Conservation (phyloP, 1,284 basidiomycete genomes). For the Kwoniella shivajii region DNA sequence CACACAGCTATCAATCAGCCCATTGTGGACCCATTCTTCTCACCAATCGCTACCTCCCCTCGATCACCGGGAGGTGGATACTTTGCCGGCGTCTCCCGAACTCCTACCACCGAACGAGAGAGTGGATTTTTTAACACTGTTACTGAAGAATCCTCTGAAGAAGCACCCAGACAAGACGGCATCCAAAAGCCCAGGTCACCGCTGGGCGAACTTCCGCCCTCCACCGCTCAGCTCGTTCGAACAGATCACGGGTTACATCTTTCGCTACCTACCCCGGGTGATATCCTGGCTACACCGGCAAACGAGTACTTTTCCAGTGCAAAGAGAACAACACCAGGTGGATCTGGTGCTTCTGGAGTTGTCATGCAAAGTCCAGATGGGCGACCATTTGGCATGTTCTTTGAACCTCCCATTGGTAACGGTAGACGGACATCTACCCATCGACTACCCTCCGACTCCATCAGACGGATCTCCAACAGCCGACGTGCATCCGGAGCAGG, state of each 20-base stretch:
- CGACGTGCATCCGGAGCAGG: constrained; percentile 28
- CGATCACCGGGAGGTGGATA: constrained; percentile 61
- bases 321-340: constrained; percentile 66
- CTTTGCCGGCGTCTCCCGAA: constrained; percentile 29
- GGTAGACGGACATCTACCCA: constrained; percentile 32
- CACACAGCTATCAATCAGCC: constrained; percentile 84
- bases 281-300: constrained; percentile 64
- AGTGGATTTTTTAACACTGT: constrained; percentile 47
- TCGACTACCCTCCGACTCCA: constrained; percentile 20
- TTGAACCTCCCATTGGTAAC: constrained; percentile 66
- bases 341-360: constrained; percentile 80
- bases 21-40: constrained; percentile 81
- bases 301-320: constrained; percentile 86
- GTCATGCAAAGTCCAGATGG: constrained; percentile 92
- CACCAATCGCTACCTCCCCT: constrained; percentile 89
- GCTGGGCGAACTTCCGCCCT: constrained; percentile 38
- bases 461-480: constrained; percentile 20
- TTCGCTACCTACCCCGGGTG: constrained; percentile 65
- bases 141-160: constrained; percentile 25
- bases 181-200: constrained; percentile 38
- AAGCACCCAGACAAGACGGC: background rate
- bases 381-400: constrained; percentile 89
- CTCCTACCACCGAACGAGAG: constrained; percentile 27
- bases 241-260: constrained; percentile 29
- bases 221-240: constrained; percentile 23